Evolutionary conservation across 2,329 filamentous ascomycete species (phyloP), one percentile per base, ranked within the genome.

Genomic region (Cercospora sojina): DNA sequence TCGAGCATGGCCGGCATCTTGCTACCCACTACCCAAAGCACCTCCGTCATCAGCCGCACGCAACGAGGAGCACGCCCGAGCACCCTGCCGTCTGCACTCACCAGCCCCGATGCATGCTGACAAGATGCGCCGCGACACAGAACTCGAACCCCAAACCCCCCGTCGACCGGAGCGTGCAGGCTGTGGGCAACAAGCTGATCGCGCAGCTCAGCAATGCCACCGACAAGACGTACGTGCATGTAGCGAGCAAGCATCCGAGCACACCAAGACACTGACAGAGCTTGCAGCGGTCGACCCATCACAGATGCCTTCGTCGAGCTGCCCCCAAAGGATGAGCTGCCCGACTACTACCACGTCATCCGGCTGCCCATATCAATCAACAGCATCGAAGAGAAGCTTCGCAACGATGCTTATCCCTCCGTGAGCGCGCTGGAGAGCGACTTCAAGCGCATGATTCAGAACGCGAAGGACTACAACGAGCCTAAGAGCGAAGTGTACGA

Each of bases 401-500:
- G 87, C 61, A 83, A 86, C 59, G 82, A 86, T 72, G 85, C 88
- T 70, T 96, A 96, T 76, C 77, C 84, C 13, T 90, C 81, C 60
- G 83, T 97, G 58, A 88, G 91, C 5, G 84, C 89, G 59, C 82
- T 97, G 12, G 93, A 97, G 78, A 89, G 90, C 75, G 93, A 93
- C 76, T 86, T 94, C 76, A 96, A 95, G 82, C 89, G 92, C 69
- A 91, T 97, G 85, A 90, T 96, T 64, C 85, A 88, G 70, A 97
- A 96, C 75, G 91, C 91, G 38, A 96, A 96, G 78, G 88, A 92
- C 62, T 95, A 88, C 80, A 94, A 94, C 74, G 84, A 89, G 67
- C 90, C 90, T 72, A 86, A 85, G 51, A 92, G 91, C 0, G 81
- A 87, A 65, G 84, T 90, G 41, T 94, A 90, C 75, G 90, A 92